These are phyloP conservation scores for Beta corolliflora DNA, from an alignment of 179 eudicot genomes.

Conservation along the genomic window DNA sequence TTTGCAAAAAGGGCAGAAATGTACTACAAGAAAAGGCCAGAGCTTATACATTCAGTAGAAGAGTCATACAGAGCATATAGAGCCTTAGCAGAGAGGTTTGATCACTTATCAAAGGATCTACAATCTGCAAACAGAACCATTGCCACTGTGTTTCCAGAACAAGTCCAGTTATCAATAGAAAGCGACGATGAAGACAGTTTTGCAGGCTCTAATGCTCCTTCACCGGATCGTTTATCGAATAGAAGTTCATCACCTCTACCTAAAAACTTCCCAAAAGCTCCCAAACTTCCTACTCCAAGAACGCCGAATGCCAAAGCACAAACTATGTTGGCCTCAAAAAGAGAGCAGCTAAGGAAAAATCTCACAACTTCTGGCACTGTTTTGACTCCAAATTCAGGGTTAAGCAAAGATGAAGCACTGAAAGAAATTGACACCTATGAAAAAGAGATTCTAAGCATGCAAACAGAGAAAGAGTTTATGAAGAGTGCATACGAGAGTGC, in stretches of 20 bases:
- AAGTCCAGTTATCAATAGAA: slow-evolving; percentile 54
- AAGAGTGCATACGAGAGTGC: slow-evolving; percentile 68
- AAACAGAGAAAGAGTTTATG: slow-evolving; percentile 67
- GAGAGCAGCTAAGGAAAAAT: slow-evolving; percentile 48
- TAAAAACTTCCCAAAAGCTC: slow-evolving; percentile 47
- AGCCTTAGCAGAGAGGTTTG: slow-evolving; percentile 51
- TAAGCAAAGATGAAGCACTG: slow-evolving; percentile 57
- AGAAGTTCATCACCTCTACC: slow-evolving; percentile 39
- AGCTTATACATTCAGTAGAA: slow-evolving; percentile 43
- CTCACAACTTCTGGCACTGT: slow-evolving; percentile 18
- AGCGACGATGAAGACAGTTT: slow-evolving; percentile 64
- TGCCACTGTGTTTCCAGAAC: slow-evolving; percentile 79
- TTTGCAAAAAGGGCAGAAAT: slow-evolving; percentile 57
- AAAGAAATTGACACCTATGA: slow-evolving; percentile 56
- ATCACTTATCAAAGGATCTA: slow-evolving; percentile 67
- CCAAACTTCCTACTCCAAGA: slow-evolving; percentile 27
- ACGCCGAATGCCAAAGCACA: slow-evolving; percentile 37
- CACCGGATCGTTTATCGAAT: slow-evolving; percentile 28
- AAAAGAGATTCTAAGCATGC: slow-evolving; percentile 57
- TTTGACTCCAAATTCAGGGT: slow-evolving; percentile 39
- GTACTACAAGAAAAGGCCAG: slow-evolving; percentile 57
- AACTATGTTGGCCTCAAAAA: slow-evolving; percentile 47
- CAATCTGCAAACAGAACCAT: slow-evolving; percentile 89
- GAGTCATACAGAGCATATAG: slow-evolving; percentile 48
- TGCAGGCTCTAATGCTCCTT: slow-evolving; percentile 33